phyloP scores from a whole-genome alignment of 1,284 basidiomycete species.

The Grifola frondosa region DNA sequence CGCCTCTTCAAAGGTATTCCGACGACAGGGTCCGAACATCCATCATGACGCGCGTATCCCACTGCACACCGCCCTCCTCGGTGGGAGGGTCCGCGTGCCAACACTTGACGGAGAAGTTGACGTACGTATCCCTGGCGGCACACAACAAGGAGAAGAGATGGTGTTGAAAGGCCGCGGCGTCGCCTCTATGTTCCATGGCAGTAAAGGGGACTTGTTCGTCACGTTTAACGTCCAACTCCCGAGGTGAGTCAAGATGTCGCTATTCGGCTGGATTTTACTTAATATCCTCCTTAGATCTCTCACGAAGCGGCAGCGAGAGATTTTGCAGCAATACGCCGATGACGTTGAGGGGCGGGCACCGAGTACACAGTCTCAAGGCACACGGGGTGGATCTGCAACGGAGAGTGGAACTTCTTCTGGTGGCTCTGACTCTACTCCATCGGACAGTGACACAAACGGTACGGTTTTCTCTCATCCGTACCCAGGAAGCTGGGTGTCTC shows the following conservation, averaged over 20 bases:
- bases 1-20: conserved; percentile 80
- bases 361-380: conserved; percentile 21
- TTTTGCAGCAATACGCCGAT: conserved; percentile 90
- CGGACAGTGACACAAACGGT: conserved; percentile 59
- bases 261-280: conserved; percentile 16
- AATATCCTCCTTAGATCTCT: conserved; percentile 58
- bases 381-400: conserved; percentile 11
- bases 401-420: conserved; percentile 18
- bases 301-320: conserved; percentile 80
- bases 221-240: conserved; percentile 89
- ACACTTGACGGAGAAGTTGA: conserved; percentile 97
- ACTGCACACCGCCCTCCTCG: conserved; percentile 88
- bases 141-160: conserved; percentile 97
- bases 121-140: conserved; percentile 89
- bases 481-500: conserved; percentile 66
- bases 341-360: conserved; percentile 76
- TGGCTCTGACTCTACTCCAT: conserved; percentile 15
- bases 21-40: conserved; percentile 89
- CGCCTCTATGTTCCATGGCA: conserved; percentile 62
- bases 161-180: conserved; percentile 90
- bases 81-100: conserved; percentile 90
- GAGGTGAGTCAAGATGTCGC: conserved; percentile 55
- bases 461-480: conserved; percentile 61
- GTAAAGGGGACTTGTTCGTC: conserved; percentile 89
- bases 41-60: conserved; percentile 93